Percentiles rank a stretch among this genome's conserved stretches.
phyloP scores from a whole-genome alignment of 1,139 yeast genomes.

The Meyerozyma athensensis region DNA sequence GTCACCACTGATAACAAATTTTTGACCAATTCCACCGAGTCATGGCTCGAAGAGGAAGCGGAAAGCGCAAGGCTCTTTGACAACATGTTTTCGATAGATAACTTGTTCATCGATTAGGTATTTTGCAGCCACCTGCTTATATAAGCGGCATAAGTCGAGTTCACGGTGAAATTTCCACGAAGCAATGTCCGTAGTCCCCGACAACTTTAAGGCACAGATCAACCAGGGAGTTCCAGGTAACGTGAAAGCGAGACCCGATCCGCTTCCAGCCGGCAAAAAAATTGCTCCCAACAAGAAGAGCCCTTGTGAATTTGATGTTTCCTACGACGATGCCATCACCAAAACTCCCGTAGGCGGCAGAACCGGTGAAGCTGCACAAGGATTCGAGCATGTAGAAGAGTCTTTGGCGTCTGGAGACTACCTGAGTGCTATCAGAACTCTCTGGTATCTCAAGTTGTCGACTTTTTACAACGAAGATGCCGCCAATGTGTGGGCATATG shows the following conservation, averaged over 20 bases:
- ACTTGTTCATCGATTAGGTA: background rate
- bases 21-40: background rate
- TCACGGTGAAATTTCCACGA: background rate
- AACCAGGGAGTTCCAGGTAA: slow-evolving; percentile 15
- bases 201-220: slow-evolving; percentile 14
- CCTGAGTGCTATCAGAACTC: slow-evolving; percentile 12
- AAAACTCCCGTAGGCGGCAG: slow-evolving; percentile 11
- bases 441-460: slow-evolving; percentile 13
- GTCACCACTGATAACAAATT: too few species aligned
- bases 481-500: slow-evolving; percentile 15
- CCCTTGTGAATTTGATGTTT: slow-evolving; percentile 12
- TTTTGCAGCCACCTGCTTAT: background rate
- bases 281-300: slow-evolving; percentile 13
- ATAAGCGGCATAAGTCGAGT: background rate
- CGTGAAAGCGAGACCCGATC: slow-evolving; percentile 16
- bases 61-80: background rate
- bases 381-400: slow-evolving; percentile 11
- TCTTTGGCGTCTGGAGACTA: slow-evolving; percentile 10
- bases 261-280: slow-evolving; percentile 14
- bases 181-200: slow-evolving; percentile 13
- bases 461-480: slow-evolving; percentile 14
- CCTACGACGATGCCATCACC: slow-evolving; percentile 12
- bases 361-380: slow-evolving; percentile 10
- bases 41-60: background rate
- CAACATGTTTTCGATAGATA: background rate